phyloP scores from a whole-genome alignment of 495 filamentous ascomycete genomes.

The Penicillium macrosclerotiorum region DNA sequence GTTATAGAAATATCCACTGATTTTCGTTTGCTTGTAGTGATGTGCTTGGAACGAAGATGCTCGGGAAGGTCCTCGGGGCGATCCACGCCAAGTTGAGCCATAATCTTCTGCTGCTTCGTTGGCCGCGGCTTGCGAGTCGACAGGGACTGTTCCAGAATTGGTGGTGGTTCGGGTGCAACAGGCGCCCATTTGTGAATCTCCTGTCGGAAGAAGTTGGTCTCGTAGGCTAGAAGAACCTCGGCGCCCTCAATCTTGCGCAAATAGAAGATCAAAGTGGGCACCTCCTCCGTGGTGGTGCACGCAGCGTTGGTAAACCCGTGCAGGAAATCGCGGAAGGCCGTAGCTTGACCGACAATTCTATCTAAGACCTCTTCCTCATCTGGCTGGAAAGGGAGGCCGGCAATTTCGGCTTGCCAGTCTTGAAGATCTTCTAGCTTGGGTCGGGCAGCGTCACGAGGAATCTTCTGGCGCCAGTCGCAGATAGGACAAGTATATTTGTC shows the following conservation, averaged over 20 bases:
- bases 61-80: conserved; percentile 87
- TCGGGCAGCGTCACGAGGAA: conserved; percentile 94
- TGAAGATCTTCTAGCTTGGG: conserved; percentile 92
- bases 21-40: conserved; percentile 53
- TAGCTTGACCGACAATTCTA: conserved; percentile 80
- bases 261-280: conserved; percentile 91
- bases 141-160: conserved; percentile 76
- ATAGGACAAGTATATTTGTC: conserved; percentile 99
- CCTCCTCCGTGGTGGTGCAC: conserved; percentile 78
- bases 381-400: conserved; percentile 84
- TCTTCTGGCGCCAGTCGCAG: conserved; percentile 96
- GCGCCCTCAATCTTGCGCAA: conserved; percentile 97
- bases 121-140: conserved; percentile 97
- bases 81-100: conserved; percentile 80
- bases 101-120: conserved; percentile 95
- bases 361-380: conserved; percentile 87
- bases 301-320: conserved; percentile 74
- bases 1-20: conserved; percentile 32
- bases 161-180: conserved; percentile 79
- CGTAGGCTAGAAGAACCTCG: conserved; percentile 85
- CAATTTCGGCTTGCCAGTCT: conserved; percentile 84
- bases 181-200: conserved; percentile 96
- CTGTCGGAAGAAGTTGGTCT: conserved; percentile 96
- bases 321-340: conserved; percentile 81
- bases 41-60: conserved; percentile 71